Percentiles rank a stretch among this genome's conserved stretches.
Conservation (phyloP, 2,329 filamentous ascomycete species). For the Torrubiella hemipterigena region DNA sequence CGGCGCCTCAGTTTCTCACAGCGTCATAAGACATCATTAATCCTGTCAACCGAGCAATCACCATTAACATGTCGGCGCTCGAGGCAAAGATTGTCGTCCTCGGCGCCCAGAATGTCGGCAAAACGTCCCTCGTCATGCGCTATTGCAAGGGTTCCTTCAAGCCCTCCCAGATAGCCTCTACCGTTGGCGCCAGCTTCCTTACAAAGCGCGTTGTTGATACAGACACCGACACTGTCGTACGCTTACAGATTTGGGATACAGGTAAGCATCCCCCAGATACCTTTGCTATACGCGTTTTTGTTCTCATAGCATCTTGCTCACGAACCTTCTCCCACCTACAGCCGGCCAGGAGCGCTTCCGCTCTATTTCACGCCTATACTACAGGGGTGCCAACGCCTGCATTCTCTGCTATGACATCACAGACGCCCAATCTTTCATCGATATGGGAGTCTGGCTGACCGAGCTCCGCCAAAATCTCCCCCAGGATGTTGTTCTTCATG, state of each 20-base stretch:
- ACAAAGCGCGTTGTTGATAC: conserved; percentile 71
- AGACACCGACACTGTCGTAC: conserved; percentile 74
- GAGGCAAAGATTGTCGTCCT: conserved; percentile 76
- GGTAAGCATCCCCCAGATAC: conserved; percentile 36
- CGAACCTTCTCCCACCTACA: conserved; percentile 13
- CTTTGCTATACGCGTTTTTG: conserved; percentile 5
- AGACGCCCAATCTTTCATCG: conserved; percentile 69
- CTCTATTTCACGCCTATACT: conserved; percentile 90
- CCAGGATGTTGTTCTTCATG: conserved; percentile 72
- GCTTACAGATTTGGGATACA: conserved; percentile 95
- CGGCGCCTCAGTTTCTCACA: neutral
- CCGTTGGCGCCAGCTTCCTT: conserved; percentile 70
- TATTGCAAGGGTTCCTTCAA: conserved; percentile 64
- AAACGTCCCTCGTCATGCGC: conserved; percentile 66
- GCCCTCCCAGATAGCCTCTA: conserved; percentile 51
- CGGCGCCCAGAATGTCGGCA: conserved; percentile 68
- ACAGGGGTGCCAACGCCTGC: conserved; percentile 86
- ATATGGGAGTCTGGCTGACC: conserved; percentile 85
- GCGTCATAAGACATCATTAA: neutral
- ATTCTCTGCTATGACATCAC: conserved; percentile 94
- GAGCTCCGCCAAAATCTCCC: conserved; percentile 73
- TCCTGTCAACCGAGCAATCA: neutral
- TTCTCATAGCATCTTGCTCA: conserved; percentile 1
- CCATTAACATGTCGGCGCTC: conserved; percentile 41
- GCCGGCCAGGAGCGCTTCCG: conserved; percentile 91